Base-by-base conservation (phyloP, 129 eudicot genomes). In the Lactuca sativa region DNA sequence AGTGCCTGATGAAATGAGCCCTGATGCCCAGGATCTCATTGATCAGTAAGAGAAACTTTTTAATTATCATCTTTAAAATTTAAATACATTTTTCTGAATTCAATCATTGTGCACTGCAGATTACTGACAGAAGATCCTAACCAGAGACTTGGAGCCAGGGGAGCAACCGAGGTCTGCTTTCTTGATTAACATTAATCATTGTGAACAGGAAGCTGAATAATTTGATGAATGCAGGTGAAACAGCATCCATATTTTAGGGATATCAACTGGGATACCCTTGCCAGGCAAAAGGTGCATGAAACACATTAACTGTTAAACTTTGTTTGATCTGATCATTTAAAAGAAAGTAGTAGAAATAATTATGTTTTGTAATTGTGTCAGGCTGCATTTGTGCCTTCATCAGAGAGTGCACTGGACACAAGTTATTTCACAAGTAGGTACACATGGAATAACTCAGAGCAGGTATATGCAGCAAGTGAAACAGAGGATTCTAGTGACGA, bases 331-430 rank as follows among this genome's bases (percentile, higher is more conserved):
- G 30, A 41, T 11, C 3, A n/a, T 52, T n/a, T 11, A 69, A 69
- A 21, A 62, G 3, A 8, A 62, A 31, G 49, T 59, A 67, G 14
- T 59, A 67, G 14, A 37, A 55, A n/a, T 13, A 49, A 0, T 31
- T 38, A 52, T 53, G 21, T 15, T 25, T 72, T 70, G n/a, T n/a
- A n/a, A n/a, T n/a, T n/a, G 56, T 76, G 33, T 36, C 79, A 93
- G 98, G 99, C 99, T 41, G 99, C 99, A 72, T 93, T 93, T 75
- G 89, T 93, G 34, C 99, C 99, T 64, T 83, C 99, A 5, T 93
- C 97, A 6, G 99, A 93, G 71, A 85, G 95, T 80, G 92, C 92
- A 58, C 72, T 76, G 69, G 99, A 93, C 77, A 93, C 99, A 0
- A 93, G 99, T 72, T 93, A 93, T 80, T 93, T 93, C 78, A 89